Evolutionary conservation across 805 yeast species (phyloP).

Genomic region (Metschnikowia similis): DNA sequence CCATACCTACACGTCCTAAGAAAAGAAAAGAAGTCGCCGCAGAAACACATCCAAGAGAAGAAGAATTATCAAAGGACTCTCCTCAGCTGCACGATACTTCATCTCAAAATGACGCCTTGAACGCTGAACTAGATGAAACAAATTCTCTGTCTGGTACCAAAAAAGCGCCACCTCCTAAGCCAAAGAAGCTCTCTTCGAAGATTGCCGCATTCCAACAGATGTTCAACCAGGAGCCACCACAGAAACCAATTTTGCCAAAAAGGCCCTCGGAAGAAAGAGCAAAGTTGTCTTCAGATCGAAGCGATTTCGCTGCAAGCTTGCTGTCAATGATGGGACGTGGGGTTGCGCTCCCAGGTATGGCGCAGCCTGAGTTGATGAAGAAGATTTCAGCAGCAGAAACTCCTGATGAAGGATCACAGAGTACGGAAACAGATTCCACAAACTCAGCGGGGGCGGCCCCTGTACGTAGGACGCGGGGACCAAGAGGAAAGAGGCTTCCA

Average conservation of each 20-base stretch:
- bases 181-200: conserved; percentile 72
- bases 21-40: background rate
- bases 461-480: conserved; percentile 59
- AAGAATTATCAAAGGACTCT: background rate
- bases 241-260: conserved; percentile 8
- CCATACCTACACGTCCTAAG: conserved; percentile 7
- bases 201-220: conserved; percentile 81
- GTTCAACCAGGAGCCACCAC: conserved; percentile 39
- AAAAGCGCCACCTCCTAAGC: conserved; percentile 57
- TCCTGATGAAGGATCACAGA: conserved; percentile 8
- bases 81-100: background rate
- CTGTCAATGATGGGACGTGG: conserved; percentile 55
- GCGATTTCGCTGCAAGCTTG: conserved; percentile 54
- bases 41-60: background rate
- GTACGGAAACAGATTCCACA: background rate
- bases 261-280: conserved; percentile 7
- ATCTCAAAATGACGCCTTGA: background rate
- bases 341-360: conserved; percentile 51
- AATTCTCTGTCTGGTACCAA: background rate
- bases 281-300: conserved; percentile 32
- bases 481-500: conserved; percentile 69
- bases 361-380: conserved; percentile 32
- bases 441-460: background rate
- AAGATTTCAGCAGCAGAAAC: conserved; percentile 11
- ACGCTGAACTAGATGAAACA: background rate